A percentile compares a stretch with the other conserved stretches of the same genome.
phyloP scores from a whole-genome alignment of 225 moss, liverwort and hornwort genomes.

The Polytrichum formosum region DNA sequence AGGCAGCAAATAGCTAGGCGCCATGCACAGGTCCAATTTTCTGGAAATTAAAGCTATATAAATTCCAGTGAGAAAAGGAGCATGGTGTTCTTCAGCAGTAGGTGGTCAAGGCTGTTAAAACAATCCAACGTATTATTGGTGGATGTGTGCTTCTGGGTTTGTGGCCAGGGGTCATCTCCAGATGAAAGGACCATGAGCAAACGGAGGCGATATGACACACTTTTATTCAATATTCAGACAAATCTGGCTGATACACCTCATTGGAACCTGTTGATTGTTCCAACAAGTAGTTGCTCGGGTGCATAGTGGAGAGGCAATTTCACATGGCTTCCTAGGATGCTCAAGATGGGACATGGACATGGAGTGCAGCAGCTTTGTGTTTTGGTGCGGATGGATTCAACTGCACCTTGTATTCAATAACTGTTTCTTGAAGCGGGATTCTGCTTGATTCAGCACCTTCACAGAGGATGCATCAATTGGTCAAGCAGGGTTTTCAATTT shows the following conservation, averaged over 20 bases:
- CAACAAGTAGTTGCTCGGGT: slow-evolving; percentile 13
- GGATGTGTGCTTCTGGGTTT: slow-evolving; percentile 11
- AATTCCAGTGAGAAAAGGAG: slow-evolving; percentile 4
- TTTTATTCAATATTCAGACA: neutral
- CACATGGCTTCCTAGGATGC: slow-evolving; percentile 2
- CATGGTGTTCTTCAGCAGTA: neutral
- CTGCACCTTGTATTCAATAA: slow-evolving; percentile 16
- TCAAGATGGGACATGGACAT: slow-evolving; percentile 9
- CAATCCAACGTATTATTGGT: slow-evolving; percentile 9
- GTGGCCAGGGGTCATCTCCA: slow-evolving; percentile 17
- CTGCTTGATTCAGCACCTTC: slow-evolving; percentile 14
- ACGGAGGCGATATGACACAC: too few species aligned
- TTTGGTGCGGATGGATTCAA: slow-evolving; percentile 7
- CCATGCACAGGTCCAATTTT: slow-evolving; percentile 16
- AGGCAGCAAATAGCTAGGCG: slow-evolving; percentile 62
- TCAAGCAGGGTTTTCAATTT: slow-evolving; percentile 5
- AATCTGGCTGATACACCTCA: slow-evolving; percentile 3
- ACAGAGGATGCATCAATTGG: slow-evolving; percentile 11
- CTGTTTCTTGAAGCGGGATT: slow-evolving; percentile 22
- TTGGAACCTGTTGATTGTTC: slow-evolving; percentile 14
- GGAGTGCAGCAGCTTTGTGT: slow-evolving; percentile 6
- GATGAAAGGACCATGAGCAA: slow-evolving; percentile 3
- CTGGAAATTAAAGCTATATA: slow-evolving; percentile 14
- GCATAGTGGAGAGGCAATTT: slow-evolving; percentile 10
- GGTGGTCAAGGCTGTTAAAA: neutral